Evolutionary conservation across 2,329 filamentous ascomycete genomes (phyloP).

Genomic region (Xylaria sp.): DNA sequence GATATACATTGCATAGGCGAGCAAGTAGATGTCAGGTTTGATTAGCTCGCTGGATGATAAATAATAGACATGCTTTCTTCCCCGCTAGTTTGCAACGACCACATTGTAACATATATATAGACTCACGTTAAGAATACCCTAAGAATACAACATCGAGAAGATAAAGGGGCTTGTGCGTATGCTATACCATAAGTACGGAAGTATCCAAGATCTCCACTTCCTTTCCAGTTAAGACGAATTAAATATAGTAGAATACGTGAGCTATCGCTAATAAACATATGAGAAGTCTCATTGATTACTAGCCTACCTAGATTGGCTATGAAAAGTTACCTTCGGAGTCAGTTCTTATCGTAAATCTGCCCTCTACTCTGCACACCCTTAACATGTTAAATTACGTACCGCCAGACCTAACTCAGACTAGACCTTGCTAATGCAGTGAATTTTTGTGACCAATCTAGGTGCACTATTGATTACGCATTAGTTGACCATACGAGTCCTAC

Average conservation of each 20-base stretch:
- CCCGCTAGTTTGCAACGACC: background rate
- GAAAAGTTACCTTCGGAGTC: background rate
- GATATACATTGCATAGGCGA: background rate
- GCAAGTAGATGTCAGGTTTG: background rate
- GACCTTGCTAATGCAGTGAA: background rate
- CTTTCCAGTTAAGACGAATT: too few relatives aligned
- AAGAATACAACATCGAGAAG: background rate
- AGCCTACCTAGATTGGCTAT: background rate
- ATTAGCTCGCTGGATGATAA: background rate
- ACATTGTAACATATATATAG: conserved; percentile 6
- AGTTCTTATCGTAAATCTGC: background rate
- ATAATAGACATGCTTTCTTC: background rate
- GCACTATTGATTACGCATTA: background rate
- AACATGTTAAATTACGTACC: background rate
- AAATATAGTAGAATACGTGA: background rate
- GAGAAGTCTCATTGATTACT: background rate
- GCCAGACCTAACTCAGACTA: too few relatives aligned
- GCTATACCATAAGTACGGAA: background rate
- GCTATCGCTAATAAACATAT: background rate
- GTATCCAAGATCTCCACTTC: background rate
- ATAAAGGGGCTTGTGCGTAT: background rate
- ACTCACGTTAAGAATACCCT: background rate
- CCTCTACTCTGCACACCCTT: too few relatives aligned
- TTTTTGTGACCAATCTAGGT: background rate
- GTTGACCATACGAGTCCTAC: conserved; percentile 9